phyloP scores from a whole-genome alignment of 2,329 filamentous ascomycete species.

The Verticillium nubilum region DNA sequence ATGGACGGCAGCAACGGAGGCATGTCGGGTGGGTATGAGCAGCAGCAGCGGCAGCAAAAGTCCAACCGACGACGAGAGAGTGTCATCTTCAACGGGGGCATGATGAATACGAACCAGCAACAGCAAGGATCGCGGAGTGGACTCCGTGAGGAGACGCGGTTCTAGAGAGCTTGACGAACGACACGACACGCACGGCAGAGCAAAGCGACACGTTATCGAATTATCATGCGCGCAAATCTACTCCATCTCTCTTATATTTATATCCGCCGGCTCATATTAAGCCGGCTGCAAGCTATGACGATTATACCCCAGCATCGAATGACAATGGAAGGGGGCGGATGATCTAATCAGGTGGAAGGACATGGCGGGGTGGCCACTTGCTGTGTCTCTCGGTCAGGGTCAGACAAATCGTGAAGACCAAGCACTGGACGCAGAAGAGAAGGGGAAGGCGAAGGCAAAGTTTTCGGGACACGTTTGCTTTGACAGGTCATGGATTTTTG shows the following conservation, averaged over 20 bases:
- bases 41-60: constrained; percentile 21
- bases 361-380: neutral
- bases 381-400: too few species aligned
- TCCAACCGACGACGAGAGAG: constrained; percentile 53
- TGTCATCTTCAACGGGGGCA: constrained; percentile 49
- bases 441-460: neutral
- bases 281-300: neutral
- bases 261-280: neutral
- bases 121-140: constrained; percentile 48
- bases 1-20: constrained; percentile 23
- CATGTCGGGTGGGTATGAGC: neutral
- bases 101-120: constrained; percentile 43
- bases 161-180: constrained; percentile 19
- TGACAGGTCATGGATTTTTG: neutral
- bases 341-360: neutral
- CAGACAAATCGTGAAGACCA: too few species aligned
- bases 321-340: neutral
- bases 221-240: neutral
- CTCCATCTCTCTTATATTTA: neutral
- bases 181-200: neutral
- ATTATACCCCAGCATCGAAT: neutral
- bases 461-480: neutral
- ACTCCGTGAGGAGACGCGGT: constrained; percentile 48
- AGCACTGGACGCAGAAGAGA: too few species aligned
- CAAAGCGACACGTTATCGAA: constrained; percentile 6